These are phyloP conservation scores for Ajuga chamaepitys DNA, from an alignment of 257 asterid genomes.

Conservation along the genomic window DNA sequence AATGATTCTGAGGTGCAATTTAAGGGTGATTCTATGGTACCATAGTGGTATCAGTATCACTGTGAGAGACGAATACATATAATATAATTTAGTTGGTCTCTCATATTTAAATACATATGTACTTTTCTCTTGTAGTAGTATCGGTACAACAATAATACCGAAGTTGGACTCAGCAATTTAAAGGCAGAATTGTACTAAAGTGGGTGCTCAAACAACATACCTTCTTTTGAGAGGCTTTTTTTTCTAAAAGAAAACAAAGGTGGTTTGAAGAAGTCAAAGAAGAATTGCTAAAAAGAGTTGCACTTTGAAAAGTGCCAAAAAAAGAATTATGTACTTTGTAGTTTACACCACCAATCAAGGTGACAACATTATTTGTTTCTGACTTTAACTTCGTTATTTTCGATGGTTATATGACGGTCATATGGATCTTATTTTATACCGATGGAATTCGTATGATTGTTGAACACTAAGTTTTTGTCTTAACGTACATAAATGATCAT, in stretches of 20 bases:
- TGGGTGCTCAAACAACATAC: neutral
- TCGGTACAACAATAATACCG: no score
- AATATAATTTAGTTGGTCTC: no score
- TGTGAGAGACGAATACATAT: no score
- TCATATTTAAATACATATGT: no score
- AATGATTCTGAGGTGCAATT: neutral
- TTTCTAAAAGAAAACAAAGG: neutral
- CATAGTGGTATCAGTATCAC: neutral
- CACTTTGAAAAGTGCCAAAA: neutral
- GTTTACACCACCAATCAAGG: neutral
- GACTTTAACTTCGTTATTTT: neutral
- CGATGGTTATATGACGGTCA: no score
- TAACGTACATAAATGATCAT: no score
- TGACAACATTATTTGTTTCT: slow-evolving; percentile 8
- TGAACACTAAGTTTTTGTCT: no score
- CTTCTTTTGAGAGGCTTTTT: neutral
- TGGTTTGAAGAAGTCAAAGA: neutral
- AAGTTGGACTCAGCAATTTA: no score
- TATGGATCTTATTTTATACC: no score
- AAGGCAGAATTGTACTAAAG: slow-evolving; percentile 12
- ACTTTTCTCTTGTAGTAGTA: neutral
- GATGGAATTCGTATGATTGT: no score
- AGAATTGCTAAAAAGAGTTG: neutral
- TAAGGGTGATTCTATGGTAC: slow-evolving; percentile 10
- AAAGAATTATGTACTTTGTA: neutral